Conservation (phyloP, 305 asterid genomes). For the Fraxinus greggii region DNA sequence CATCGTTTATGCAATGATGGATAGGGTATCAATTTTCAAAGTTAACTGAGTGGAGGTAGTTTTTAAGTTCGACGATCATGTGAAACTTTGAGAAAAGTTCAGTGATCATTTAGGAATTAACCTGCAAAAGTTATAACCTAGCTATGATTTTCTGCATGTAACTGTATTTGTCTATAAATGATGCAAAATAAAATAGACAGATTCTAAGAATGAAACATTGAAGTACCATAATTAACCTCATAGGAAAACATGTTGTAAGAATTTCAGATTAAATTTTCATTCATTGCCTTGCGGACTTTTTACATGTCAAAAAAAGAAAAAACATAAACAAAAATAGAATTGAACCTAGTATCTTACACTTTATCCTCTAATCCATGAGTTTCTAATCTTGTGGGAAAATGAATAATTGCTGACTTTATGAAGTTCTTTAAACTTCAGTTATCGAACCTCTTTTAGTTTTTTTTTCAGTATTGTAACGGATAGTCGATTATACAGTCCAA, state of each 20-base stretch:
- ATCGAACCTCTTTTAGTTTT: conserved; percentile 20
- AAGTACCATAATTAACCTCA: background rate
- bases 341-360: conserved; percentile 31
- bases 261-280: conserved; percentile 26
- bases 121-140: too few species aligned
- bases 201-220: background rate
- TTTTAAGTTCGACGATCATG: too few species aligned
- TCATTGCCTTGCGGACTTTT: conserved; percentile 76
- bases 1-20: too few species aligned
- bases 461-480: background rate
- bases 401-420: background rate
- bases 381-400: conserved; percentile 28
- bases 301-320: conserved; percentile 30
- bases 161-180: background rate
- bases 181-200: background rate
- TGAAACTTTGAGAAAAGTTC: too few species aligned
- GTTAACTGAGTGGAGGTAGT: too few species aligned
- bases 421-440: conserved; percentile 2
- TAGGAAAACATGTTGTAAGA: background rate
- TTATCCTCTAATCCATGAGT: conserved; percentile 20
- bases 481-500: background rate
- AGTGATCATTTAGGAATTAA: too few species aligned
- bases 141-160: background rate
- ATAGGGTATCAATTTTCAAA: too few species aligned
- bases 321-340: conserved; percentile 11